Evolutionary conservation across 139 green algal species (phyloP), one percentile per base, ranked within the genome.

Genomic region (Coelastrella sp.): DNA sequence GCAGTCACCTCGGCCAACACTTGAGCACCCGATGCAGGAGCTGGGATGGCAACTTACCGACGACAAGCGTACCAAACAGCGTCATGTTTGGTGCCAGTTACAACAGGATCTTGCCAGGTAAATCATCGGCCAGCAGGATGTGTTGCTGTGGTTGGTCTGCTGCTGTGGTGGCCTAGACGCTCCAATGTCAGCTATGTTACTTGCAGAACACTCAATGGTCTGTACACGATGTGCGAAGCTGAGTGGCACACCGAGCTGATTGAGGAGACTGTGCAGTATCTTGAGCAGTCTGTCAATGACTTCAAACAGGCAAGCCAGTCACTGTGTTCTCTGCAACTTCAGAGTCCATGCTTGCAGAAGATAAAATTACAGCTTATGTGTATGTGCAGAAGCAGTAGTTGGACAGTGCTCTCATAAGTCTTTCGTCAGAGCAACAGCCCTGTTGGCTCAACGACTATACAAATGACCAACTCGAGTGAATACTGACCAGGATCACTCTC

Each of bases 171-270:
- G n/a, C n/a, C n/a, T n/a, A n/a, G n/a, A n/a, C n/a, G n/a, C n/a
- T n/a, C 62, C 38, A 41, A 7, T 5, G 7, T 38, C 7, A 27
- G 5, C n/a, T 27, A 67, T 67, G 7, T 71, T 21, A 13, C 27
- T 59, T 63, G 72, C 72, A 83, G 57, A 21, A 73, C 76, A 5
- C n/a, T 83, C 35, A 38, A 83, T 37, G 76, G 57, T 5, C 57
- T 83, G 53, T 73, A 83, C 17, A n/a, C 27, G 21, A 35, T 83
- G 11, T 83, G 76, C n/a, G 59, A 83, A 43, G 37, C 32, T 17
- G 76, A 72, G 8, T 40, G 35, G 38, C 57, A 74, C 23, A 27
- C 38, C 27, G 38, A 43, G 25, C 27, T 74, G 9, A 21, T 80
- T 13, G 9, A 63, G 11, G 34, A 2, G 4, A 63, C 72, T 23